Base-by-base conservation (phyloP, 2,329 filamentous ascomycete genomes). In the Fusarium stilboides region DNA sequence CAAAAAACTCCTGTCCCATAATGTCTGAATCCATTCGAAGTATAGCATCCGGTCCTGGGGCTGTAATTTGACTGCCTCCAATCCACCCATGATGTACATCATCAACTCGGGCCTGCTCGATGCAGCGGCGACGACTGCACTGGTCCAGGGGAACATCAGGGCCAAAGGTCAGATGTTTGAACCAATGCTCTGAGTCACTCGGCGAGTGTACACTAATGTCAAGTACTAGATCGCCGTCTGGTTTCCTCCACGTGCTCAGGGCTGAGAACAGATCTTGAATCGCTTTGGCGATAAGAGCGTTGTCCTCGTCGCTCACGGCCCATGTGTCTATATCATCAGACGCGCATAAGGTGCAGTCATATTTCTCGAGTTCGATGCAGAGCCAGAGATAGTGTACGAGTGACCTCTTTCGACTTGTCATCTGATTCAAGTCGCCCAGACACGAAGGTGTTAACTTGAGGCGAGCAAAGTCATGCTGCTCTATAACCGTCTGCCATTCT, bases 151-250 rank as follows among this genome's bases (percentile, higher is more conserved):
- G 40, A 44, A 52, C 64, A 52, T 75, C 70, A 40, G 71, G 55
- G 37, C 37, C 37, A 54, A 72, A 72, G 37, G 45, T 65, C 34
- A 69, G 66, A 44, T 79, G 74, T 63, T 77, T 77, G 65, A 77
- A 78, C 63, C 70, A 76, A 69, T 80, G 73, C 44, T 75, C 55
- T 19, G 69, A 74, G 57, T 78, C 77, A 46, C 74, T 78, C 13
- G 72, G 77, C 34, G 77, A 80, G 69, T 77, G 68, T 52, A 77
- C 58, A 54, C 75, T 79, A 34, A 79, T 77, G 69, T 80, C 78
- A 37, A 79, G 75, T 43, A 72, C 46, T 45, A 79, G 71, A 50
- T 72, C 45, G 57, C 71, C 55, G 19, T 53, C 44, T 54, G 67
- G 72, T 57, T 78, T 69, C 77, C 75, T 69, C 77, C 75, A 79